Evolutionary conservation across 2,329 filamentous ascomycete species (phyloP), one percentile per base, ranked within the genome.

Genomic region (Nemania bipapillata): DNA sequence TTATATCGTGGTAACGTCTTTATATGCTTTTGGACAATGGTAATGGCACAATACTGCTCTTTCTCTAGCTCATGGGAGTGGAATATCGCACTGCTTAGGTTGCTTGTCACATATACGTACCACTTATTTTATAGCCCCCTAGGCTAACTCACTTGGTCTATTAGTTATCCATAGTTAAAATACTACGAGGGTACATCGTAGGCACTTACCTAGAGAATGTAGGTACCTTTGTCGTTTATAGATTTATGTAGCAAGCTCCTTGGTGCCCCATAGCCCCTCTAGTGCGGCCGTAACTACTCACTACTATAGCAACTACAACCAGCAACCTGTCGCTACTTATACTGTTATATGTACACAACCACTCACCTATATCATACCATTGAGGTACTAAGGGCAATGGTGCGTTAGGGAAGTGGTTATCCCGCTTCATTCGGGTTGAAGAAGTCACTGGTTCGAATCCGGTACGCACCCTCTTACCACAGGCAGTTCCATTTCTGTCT

Each of bases 401-500:
- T 65, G 63, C 60, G 54, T 67, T 71, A 47, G 69, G 50, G 69
- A 69, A 69, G 69, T 58, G 66, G 69, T 71, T 65, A 67, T 65
- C 69, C 50, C 50, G 24, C 65, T 66, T 56, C 55, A 54, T 70
- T 68, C 64, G 65, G 69, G 62, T 61, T 56, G 65, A 60, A 64
- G 69, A 70, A 32, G 58, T 68, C 65, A 58, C 40, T 54, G 62
- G 69, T 68, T 70, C 68, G 49, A 68, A 66, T 42, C 69, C 69
- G 65, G 47, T 64, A 68, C 52, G 62, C 54, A 15, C 62, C 69
- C 45, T 24, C 7, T 37, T 54, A 47, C 11, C 40, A 11, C 22
- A 50, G 47, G 12, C 47, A 50, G 24, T 28, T 3, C 7, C 24
- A 26, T 1, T 4, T 62, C 50, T 50, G 2, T 2, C 26, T 26